Evolutionary conservation across 192 early-diverging fungal species (phyloP).

Genomic region (Coemansia asiatica): DNA sequence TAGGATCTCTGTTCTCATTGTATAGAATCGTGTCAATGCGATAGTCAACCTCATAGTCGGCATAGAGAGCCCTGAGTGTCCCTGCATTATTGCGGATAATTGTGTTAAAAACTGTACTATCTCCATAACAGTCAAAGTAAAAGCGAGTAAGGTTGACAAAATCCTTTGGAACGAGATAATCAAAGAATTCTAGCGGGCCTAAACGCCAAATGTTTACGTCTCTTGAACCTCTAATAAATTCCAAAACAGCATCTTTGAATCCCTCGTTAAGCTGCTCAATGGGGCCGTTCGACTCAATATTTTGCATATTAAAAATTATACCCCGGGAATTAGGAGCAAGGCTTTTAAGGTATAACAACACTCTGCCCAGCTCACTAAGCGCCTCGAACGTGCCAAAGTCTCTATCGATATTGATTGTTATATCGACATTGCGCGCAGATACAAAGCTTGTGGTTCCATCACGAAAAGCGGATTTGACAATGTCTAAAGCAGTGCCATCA

Average conservation of each 20-base stretch:
- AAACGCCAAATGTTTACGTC: background rate
- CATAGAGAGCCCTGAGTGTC: background rate
- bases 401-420: background rate
- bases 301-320: background rate
- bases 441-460: background rate
- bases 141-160: background rate
- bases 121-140: background rate
- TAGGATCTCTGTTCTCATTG: background rate
- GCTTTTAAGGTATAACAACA: background rate
- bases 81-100: background rate
- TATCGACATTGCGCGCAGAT: background rate
- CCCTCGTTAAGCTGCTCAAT: background rate
- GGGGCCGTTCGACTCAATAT: background rate
- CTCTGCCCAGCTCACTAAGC: background rate
- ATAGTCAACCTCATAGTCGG: background rate
- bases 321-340: background rate
- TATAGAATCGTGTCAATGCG: background rate
- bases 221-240: background rate
- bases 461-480: background rate
- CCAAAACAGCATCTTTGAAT: background rate
- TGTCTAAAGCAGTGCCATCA: background rate
- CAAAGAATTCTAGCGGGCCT: background rate
- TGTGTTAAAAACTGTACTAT: background rate
- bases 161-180: background rate
- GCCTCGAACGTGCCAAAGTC: background rate